Evolutionary conservation across 768 basidiomycete genomes (phyloP), one percentile per base, ranked within the genome.

Genomic region (Amanita thiersii): DNA sequence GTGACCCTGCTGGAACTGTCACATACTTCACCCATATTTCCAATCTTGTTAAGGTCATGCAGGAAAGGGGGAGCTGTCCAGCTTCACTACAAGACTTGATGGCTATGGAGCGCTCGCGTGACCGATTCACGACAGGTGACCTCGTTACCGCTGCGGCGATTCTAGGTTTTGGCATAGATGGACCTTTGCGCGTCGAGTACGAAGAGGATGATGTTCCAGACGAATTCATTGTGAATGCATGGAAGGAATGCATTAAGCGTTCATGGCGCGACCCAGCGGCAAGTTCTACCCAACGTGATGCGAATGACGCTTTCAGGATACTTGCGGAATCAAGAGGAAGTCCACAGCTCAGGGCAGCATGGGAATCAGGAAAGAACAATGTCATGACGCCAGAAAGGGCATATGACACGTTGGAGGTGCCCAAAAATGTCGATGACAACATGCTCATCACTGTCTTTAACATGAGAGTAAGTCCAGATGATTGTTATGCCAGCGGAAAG

Each of bases 361-460:
- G 77, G 73, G 70, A 76, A 37, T 56, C 65, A 37, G 72, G 69
- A 48, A 73, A 77, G 52, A 71, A 69, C 33, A 68, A 54, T 31
- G 52, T 57, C 56, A 84, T 91, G 75, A 79, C 73, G 21, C 77
- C 81, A 5, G 73, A 76, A 38, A 69, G 71, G 48, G 89, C 89
- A 26, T 89, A 85, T 56, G 63, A 71, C 40, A 75, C 79, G 15
- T 64, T 91, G 23, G 85, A 83, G 49, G 69, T 83, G 19, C 77
- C 81, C 5, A 61, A 65, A 40, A 81, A 81, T n/a, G 72, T 79
- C 7, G 84, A 86, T 31, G 88, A 92, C 33, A 60, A 68, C n/a
- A 83, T 86, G 75, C 56, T 92, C 21, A 68, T 86, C 48, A 81
- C 78, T 4, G 72, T 89, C 6, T 89, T 70, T 55, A 56, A 64